Conservation (phyloP, 371 early-diverging fungal genomes). For the Lichtheimia hyalospora region DNA sequence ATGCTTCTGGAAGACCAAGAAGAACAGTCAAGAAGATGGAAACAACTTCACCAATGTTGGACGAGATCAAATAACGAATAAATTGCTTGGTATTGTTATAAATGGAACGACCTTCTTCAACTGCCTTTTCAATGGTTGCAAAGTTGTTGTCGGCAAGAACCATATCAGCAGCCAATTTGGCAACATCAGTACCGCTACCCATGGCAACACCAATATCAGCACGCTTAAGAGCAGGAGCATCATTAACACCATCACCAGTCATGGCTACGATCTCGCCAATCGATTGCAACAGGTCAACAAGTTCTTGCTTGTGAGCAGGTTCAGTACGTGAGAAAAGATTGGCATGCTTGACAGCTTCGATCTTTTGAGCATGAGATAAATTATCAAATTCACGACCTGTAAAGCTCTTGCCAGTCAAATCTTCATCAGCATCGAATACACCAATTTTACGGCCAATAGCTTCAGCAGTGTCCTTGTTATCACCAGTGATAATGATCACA, state of each 20-base stretch:
- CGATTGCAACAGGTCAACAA: slow-evolving; percentile 88
- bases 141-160: slow-evolving; percentile 97
- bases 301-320: slow-evolving; percentile 91
- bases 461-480: slow-evolving; percentile 95
- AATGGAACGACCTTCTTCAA: slow-evolving; percentile 95
- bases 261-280: slow-evolving; percentile 95
- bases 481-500: slow-evolving; percentile 98
- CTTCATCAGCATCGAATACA: slow-evolving; percentile 75
- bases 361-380: slow-evolving; percentile 71
- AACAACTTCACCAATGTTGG: slow-evolving; percentile 88
- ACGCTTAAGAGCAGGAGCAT: slow-evolving; percentile 96
- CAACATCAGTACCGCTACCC: slow-evolving; percentile 98
- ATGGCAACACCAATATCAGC: slow-evolving; percentile 99
- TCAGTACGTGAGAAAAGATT: slow-evolving; percentile 92
- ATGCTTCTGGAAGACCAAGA: slow-evolving; percentile 94
- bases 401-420: slow-evolving; percentile 74
- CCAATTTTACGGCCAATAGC: slow-evolving; percentile 93
- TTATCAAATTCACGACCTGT: slow-evolving; percentile 95
- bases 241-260: slow-evolving; percentile 99
- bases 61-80: slow-evolving; percentile 94
- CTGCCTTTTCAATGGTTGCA: slow-evolving; percentile 93
- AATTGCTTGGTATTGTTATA: slow-evolving; percentile 98
- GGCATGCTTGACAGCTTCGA: slow-evolving; percentile 71
- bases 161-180: slow-evolving; percentile 97
- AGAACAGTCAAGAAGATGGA: slow-evolving; percentile 93